Conservation (phyloP, 306 rosid genomes). For the Sphenostylis stenocarpa region DNA sequence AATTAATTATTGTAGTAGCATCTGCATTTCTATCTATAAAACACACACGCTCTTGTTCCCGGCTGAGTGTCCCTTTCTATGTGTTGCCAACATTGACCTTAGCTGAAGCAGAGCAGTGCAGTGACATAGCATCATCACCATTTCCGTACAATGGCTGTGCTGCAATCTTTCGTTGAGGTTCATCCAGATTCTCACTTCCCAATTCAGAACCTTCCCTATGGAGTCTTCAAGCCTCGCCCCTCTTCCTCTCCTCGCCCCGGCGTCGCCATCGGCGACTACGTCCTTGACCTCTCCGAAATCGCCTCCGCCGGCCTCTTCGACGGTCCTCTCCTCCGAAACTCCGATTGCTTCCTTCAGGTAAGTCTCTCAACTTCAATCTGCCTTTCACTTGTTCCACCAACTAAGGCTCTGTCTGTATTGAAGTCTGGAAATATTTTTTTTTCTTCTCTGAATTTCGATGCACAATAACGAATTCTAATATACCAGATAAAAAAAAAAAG, state of each 20-base stretch:
- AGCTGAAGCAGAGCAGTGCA: neutral
- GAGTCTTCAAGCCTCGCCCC: conserved; percentile 68
- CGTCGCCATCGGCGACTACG: conserved; percentile 85
- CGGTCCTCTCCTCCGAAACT: conserved; percentile 78
- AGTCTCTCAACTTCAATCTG: neutral
- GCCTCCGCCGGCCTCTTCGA: conserved; percentile 74
- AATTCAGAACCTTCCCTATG: conserved; percentile 84
- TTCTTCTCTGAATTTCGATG: too few species aligned
- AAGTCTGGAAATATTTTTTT: too few species aligned
- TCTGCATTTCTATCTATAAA: neutral
- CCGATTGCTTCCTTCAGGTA: conserved; percentile 81
- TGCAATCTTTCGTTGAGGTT: conserved; percentile 66
- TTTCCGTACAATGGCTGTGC: conserved; percentile 44
- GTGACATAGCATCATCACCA: neutral
- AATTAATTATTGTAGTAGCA: neutral
- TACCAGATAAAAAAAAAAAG: neutral
- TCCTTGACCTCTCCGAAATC: conserved; percentile 74
- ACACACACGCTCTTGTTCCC: neutral
- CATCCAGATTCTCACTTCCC: conserved; percentile 85
- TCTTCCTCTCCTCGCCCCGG: conserved; percentile 65
- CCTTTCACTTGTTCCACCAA: neutral
- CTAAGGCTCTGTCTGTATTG: too few species aligned
- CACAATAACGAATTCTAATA: too few species aligned
- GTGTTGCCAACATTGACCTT: neutral
- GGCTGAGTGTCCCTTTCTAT: neutral